Evolutionary conservation across 345 rosid species (phyloP).

Genomic region (Nasturtium officinale): DNA sequence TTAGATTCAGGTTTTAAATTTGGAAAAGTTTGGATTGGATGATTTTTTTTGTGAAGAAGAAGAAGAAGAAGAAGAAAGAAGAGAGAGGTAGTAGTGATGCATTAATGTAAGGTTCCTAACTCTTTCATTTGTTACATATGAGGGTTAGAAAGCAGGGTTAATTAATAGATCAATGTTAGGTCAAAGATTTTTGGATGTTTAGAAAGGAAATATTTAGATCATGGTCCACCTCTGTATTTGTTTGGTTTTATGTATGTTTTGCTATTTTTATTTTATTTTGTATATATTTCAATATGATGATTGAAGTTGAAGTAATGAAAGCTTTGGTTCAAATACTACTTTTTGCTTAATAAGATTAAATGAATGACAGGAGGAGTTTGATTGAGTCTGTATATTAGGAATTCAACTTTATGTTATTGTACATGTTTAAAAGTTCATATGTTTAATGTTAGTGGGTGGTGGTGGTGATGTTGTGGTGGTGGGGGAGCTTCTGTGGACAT

Average conservation of each 20-base stretch:
- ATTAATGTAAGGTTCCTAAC: slow-evolving; percentile 38
- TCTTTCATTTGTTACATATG: slow-evolving; percentile 39
- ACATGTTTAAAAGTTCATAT: slow-evolving; percentile 30
- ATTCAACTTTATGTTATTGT: slow-evolving; percentile 27
- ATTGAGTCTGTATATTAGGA: slow-evolving; percentile 11
- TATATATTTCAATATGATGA: slow-evolving; percentile 19
- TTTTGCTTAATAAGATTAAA: not conserved
- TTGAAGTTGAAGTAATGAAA: slow-evolving; percentile 3
- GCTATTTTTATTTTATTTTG: not conserved
- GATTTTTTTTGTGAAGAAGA: no score
- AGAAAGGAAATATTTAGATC: slow-evolving; percentile 29
- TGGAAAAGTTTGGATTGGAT: not conserved
- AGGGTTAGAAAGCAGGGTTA: slow-evolving; percentile 25
- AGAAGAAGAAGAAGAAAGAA: no score
- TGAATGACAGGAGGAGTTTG: slow-evolving; percentile 15
- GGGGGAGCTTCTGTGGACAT: slow-evolving; percentile 26
- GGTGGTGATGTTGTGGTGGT: slow-evolving; percentile 18
- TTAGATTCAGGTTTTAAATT: not conserved
- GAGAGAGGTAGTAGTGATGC: not conserved
- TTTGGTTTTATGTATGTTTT: slow-evolving; percentile 17
- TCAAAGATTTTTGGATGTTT: slow-evolving; percentile 25
- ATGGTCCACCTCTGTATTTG: slow-evolving; percentile 30
- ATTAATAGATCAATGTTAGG: slow-evolving; percentile 34
- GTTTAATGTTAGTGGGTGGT: slow-evolving; percentile 29
- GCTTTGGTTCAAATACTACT: not conserved